Percentiles rank a stretch among this genome's conserved stretches.
Evolutionary conservation across 192 early-diverging fungal genomes (phyloP).

Genomic region (Obelidium mucronatum): DNA sequence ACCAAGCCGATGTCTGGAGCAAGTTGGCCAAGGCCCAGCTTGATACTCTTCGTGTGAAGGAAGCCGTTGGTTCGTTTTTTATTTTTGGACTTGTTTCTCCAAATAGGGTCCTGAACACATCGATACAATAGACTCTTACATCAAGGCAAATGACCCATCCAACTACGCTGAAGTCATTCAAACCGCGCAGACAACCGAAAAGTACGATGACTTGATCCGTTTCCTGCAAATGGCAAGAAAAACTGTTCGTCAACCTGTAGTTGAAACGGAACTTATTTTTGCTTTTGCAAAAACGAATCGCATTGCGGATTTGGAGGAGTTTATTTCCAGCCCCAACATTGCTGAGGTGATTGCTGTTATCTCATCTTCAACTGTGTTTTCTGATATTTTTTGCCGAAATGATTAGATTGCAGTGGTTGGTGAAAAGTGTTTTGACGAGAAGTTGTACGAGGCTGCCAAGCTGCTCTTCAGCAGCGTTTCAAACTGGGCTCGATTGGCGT

Average conservation of each 20-base stretch:
- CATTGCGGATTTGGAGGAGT: slow-evolving; percentile 91
- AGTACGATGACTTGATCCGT: slow-evolving; percentile 94
- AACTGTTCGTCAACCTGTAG: slow-evolving; percentile 91
- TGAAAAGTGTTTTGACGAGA: slow-evolving; percentile 93
- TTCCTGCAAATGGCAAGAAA: slow-evolving; percentile 96
- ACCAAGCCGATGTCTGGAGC: slow-evolving; percentile 94
- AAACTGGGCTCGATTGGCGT: slow-evolving; percentile 96
- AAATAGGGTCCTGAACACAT: neutral
- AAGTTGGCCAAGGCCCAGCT: slow-evolving; percentile 95
- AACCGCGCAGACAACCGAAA: slow-evolving; percentile 80
- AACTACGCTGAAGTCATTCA: slow-evolving; percentile 91
- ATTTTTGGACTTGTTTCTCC: slow-evolving; percentile 7
- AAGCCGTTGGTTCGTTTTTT: slow-evolving; percentile 75
- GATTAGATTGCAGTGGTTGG: slow-evolving; percentile 78
- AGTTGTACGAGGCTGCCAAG: slow-evolving; percentile 92
- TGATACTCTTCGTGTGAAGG: slow-evolving; percentile 87
- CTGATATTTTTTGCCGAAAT: neutral
- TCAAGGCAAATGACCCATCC: slow-evolving; percentile 90
- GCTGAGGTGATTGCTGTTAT: slow-evolving; percentile 72
- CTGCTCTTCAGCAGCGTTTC: slow-evolving; percentile 95
- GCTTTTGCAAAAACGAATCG: slow-evolving; percentile 96
- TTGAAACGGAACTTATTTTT: slow-evolving; percentile 95
- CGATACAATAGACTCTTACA: slow-evolving; percentile 80
- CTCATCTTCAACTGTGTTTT: neutral
- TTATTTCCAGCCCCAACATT: slow-evolving; percentile 91